Base-by-base conservation (phyloP, 257 asterid genomes). In the Asclepias syriaca region DNA sequence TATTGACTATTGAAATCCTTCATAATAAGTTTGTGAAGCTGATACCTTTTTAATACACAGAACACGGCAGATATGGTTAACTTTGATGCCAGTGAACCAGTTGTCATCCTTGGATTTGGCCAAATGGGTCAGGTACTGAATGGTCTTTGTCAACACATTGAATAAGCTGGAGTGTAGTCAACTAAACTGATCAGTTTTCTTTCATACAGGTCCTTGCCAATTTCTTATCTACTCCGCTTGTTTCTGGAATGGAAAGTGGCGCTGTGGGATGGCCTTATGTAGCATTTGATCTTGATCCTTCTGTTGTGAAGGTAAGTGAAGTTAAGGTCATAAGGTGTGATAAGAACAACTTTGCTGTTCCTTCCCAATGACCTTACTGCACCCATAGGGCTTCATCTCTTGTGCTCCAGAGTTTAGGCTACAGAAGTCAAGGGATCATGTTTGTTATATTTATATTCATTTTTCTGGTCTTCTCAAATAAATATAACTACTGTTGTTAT, bases 91-190 rank as follows among this genome's bases (percentile, higher is more conserved):
- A 86, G 88, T 6, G 99, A 91, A 65, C 99, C 99, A 50, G 89
- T 94, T 72, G 97, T 94, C 72, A 90, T 94, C 68, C 89, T 94
- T 85, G 99, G 99, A 76, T 94, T 94, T 71, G 97, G 99, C 61
- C 93, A 90, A 74, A 91, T 91, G 90, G 96, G 96, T 79, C 98
- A 91, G 98, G 99, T 91, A 85, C 12, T 57, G 60, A 76, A 76
- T 75, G 27, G 68, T 70, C 45, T 34, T 55, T 53, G 32, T 13
- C 40, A 6, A 68, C 67, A 22, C 46, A 69, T 48, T 37, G 19
- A 71, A 72, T n/a, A 67, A 46, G 15, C 67, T 39, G 19, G 51
- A 50, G 63, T 48, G 27, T n/a, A 18, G 46, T 32, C 54, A 56
- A 27, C 77, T 74, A 76, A 75, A 74, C 68, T 66, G 34, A 75